phyloP scores from a whole-genome alignment of 352 stramenopile genomes.

The Globisporangium lucens region DNA sequence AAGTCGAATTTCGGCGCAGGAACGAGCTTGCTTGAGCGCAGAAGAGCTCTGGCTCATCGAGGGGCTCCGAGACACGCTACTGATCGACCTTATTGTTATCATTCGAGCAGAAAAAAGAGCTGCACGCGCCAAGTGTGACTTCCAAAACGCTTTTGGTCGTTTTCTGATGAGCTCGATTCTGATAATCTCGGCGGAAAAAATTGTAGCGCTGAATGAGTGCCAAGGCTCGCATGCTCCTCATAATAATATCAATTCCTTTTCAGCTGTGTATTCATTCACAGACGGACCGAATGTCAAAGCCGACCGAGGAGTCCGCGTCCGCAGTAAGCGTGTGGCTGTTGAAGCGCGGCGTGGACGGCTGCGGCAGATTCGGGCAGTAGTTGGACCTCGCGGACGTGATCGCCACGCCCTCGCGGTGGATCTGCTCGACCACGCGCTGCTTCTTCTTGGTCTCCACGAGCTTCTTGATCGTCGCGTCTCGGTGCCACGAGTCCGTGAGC shows the following conservation, averaged over 20 bases:
- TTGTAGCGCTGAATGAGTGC: neutral
- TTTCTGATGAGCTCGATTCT: no score
- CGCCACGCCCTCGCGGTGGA: slow-evolving; percentile 23
- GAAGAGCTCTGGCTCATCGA: no score
- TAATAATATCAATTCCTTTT: neutral
- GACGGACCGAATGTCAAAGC: slow-evolving; percentile 68
- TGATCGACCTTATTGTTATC: no score
- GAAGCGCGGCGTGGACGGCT: slow-evolving; percentile 26
- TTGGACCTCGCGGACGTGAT: neutral
- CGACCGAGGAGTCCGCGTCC: slow-evolving; percentile 61
- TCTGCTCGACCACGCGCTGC: slow-evolving; percentile 48
- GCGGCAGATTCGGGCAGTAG: slow-evolving; percentile 27
- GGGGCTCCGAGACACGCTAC: no score
- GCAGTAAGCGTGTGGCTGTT: neutral
- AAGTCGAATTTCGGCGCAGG: no score
- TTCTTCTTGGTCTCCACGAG: slow-evolving; percentile 61
- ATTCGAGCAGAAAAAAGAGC: no score
- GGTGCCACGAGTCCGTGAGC: slow-evolving; percentile 63
- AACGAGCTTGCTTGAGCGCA: no score
- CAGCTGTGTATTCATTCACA: slow-evolving; percentile 26
- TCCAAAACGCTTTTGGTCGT: no score
- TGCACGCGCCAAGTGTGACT: no score
- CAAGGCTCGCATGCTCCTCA: neutral
- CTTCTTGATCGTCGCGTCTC: slow-evolving; percentile 52
- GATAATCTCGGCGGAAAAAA: no score